Evolutionary conservation across 306 rosid genomes (phyloP).

Genomic region (apple (Malus domestica)): ASM211411v1 NC_041799.1:4927001-4927500

Average conservation of each 20-base stretch:
- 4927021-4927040: neutral
- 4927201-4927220: conserved; percentile 45
- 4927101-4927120: conserved; percentile 30
- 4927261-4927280: conserved; percentile 15
- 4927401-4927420: conserved; percentile 41
- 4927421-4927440: conserved; percentile 30
- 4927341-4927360: conserved; percentile 3
- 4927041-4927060: conserved; percentile 1
- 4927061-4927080: conserved; percentile 34
- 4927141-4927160: conserved; percentile 26
- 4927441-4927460: conserved; percentile 29
- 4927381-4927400: conserved; percentile 39
- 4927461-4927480: conserved; percentile 27
- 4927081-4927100: conserved; percentile 50
- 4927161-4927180: conserved; percentile 53
- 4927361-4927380: conserved; percentile 37
- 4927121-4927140: conserved; percentile 26
- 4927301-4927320: conserved; percentile 29
- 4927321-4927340: conserved; percentile 43
- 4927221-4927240: conserved; percentile 46
- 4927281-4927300: conserved; percentile 14
- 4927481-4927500: conserved; percentile 27
- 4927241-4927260: conserved; percentile 43
- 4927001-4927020: conserved; percentile 11
- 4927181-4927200: conserved; percentile 31